phyloP scores from a whole-genome alignment of 139 green algal genomes.

The Closterium sp. region DNA sequence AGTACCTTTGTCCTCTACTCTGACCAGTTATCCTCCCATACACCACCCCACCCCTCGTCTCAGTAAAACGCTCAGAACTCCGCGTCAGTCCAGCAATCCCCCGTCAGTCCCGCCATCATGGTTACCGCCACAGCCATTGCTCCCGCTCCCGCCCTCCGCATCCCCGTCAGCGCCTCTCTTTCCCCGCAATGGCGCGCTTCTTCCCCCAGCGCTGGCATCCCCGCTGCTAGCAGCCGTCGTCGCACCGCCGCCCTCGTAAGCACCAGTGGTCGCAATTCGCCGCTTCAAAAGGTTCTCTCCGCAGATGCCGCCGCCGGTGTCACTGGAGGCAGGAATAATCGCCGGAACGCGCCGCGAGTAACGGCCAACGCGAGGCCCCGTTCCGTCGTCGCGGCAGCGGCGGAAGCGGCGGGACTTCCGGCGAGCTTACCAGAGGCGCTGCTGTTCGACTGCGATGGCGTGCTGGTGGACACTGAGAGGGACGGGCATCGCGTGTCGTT shows the following conservation, averaged over 20 bases:
- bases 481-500: conserved; percentile 91
- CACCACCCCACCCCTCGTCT: no score
- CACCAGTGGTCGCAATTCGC: no score
- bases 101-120: neutral
- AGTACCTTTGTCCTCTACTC: no score
- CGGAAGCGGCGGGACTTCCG: no score
- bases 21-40: no score
- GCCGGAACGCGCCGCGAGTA: no score
- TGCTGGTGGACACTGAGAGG: conserved; percentile 89
- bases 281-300: neutral
- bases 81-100: no score
- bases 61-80: no score
- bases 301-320: no score
- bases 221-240: neutral
- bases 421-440: conserved; percentile 73
- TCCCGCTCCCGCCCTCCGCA: neutral
- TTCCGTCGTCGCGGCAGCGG: no score
- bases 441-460: conserved; percentile 92
- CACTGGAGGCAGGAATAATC: no score
- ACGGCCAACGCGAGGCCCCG: no score
- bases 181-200: neutral
- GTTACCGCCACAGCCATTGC: neutral
- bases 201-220: neutral
- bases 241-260: neutral
- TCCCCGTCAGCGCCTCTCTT: neutral